Base-by-base conservation (phyloP, 2,329 filamentous ascomycete genomes). In the Fusarium verticillioides region DNA sequence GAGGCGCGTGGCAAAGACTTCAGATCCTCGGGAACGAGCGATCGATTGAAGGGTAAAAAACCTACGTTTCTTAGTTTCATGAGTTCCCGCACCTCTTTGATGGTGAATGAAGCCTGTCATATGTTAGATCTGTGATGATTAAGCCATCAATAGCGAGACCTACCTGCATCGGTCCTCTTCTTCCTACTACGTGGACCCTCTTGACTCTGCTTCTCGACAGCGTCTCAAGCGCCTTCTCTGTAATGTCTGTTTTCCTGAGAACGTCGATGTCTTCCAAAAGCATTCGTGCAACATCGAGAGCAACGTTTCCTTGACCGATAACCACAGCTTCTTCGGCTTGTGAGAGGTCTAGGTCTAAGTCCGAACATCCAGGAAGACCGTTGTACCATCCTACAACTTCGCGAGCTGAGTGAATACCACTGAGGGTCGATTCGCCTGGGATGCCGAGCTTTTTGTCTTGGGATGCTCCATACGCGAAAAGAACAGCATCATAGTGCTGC, bases 321-420 rank as follows among this genome's bases (percentile, higher is more conserved):
- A 99, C 88, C 37, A 98, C 90, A 4, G 94, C 96, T 69, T 95
- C 92, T 57, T 97, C 94, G 1, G 93, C 93, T 15, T 87, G 85
- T 2, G 90, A 88, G 32, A 98, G 87, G 78, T 94, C 89, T 1
- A 95, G 93, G n/a, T 88, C 85, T 12, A 97, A 84, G 75, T 88
- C 82, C 26, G 92, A 88, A 79, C 93, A 93, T 76, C 97, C 93
- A 0, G 96, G 96, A 6, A 97, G 87, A 6, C 96, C 96, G 81
- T 99, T 99, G 82, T 99, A 99, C 96, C 96, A 99, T 23, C 95
- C 96, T 3, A 99, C 96, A 80, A 98, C 98, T 43, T 95, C 92
- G 34, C 96, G 90, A 5, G 96, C 96, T 12, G 95, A 97, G 80
- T 95, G 92, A 23, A 98, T 90, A 6, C 94, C 94, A 32, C 87